Conservation (phyloP, 441 rosid genomes). For the Euphorbia celastroides region DNA sequence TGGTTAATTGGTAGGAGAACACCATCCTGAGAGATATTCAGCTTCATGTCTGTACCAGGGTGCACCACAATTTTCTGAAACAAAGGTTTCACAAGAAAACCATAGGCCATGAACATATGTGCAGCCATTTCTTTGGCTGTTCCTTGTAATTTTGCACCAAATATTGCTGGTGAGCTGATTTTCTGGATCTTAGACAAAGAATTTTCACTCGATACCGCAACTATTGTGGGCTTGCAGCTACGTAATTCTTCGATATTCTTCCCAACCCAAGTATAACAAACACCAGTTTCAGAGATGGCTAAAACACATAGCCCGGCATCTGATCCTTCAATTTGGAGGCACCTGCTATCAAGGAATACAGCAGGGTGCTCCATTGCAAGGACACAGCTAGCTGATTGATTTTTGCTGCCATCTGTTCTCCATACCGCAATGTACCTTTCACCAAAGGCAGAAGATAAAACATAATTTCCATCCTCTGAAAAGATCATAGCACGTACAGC, state of each 20-base stretch:
- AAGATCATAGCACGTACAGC: constrained; percentile 72
- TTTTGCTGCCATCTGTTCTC: constrained; percentile 67
- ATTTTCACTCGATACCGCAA: constrained; percentile 46
- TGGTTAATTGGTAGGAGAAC: constrained; percentile 61
- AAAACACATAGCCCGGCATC: constrained; percentile 49
- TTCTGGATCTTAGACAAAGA: constrained; percentile 33
- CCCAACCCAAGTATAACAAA: constrained; percentile 85
- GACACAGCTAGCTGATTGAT: constrained; percentile 80
- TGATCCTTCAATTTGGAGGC: constrained; percentile 35
- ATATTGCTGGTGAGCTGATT: constrained; percentile 47
- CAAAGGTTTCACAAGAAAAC: constrained; percentile 68
- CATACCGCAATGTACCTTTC: constrained; percentile 84
- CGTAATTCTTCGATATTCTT: constrained; percentile 53
- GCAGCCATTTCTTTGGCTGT: constrained; percentile 45
- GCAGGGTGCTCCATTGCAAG: constrained; percentile 97
- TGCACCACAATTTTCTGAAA: constrained; percentile 74
- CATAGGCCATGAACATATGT: constrained; percentile 62
- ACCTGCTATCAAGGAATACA: constrained; percentile 61
- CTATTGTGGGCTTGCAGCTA: constrained; percentile 59
- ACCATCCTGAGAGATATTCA: constrained; percentile 65
- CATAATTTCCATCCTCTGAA: constrained; percentile 66
- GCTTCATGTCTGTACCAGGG: constrained; percentile 51
- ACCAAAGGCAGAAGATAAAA: constrained; percentile 75
- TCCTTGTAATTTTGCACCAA: constrained; percentile 82
- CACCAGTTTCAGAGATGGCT: constrained; percentile 85